Evolutionary conservation across 257 asterid genomes (phyloP).

Genomic region (Salvia miltiorrhiza): DNA sequence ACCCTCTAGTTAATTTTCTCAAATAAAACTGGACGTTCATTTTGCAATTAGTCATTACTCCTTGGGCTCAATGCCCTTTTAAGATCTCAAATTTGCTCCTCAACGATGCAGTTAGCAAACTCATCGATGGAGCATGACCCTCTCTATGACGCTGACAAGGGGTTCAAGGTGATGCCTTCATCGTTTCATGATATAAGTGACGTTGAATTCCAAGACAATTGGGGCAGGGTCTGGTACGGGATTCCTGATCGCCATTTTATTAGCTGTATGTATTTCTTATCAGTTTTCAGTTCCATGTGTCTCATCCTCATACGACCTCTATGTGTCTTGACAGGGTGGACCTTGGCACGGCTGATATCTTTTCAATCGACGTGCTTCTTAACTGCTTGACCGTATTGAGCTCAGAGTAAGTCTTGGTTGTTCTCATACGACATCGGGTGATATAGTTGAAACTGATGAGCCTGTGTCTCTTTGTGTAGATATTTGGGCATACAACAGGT

Average conservation of each 20-base stretch:
- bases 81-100: constrained; percentile 1
- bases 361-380: constrained; percentile 86
- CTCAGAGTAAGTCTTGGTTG: constrained; percentile 69
- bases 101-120: constrained; percentile 57
- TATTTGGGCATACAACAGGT: constrained; percentile 93
- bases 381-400: constrained; percentile 92
- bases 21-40: background rate
- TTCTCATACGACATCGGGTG: background rate
- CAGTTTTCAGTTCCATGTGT: background rate
- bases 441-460: background rate
- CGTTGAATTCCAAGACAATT: constrained; percentile 93
- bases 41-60: background rate
- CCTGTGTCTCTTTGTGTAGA: constrained; percentile 29
- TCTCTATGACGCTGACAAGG: constrained; percentile 80
- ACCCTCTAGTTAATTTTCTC: background rate
- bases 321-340: constrained; percentile 69
- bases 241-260: background rate
- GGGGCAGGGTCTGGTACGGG: constrained; percentile 89
- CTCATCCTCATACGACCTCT: background rate
- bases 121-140: constrained; percentile 81
- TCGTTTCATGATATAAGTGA: constrained; percentile 89
- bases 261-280: background rate
- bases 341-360: constrained; percentile 90
- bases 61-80: background rate
- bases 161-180: constrained; percentile 79